phyloP scores from a whole-genome alignment of 2,329 filamentous ascomycete genomes.

The Trichoderma sp. region DNA sequence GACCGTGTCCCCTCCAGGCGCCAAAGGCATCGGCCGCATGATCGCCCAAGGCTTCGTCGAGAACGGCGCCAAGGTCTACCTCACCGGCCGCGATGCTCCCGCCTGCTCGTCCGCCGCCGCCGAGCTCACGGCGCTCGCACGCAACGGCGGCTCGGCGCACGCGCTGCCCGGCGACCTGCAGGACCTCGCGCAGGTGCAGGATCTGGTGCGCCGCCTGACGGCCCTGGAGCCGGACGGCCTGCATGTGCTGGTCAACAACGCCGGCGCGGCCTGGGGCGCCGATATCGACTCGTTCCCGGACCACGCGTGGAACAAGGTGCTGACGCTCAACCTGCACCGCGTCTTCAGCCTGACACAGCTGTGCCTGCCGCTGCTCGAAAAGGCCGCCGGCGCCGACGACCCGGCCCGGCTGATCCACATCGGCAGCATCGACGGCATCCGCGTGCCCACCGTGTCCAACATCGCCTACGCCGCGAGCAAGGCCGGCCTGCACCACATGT shows the following conservation, averaged over 20 bases:
- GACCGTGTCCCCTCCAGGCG: constrained; percentile 37
- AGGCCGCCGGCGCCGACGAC: constrained; percentile 43
- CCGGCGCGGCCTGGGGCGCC: constrained; percentile 65
- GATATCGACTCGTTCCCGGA: constrained; percentile 61
- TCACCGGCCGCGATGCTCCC: constrained; percentile 62
- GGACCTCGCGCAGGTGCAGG: constrained; percentile 56
- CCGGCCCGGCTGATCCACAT: constrained; percentile 66
- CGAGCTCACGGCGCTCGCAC: constrained; percentile 54
- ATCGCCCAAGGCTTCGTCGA: constrained; percentile 66
- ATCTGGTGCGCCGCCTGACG: constrained; percentile 54
- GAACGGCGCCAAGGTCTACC: constrained; percentile 66
- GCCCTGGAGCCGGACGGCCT: constrained; percentile 51
- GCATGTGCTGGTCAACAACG: constrained; percentile 67
- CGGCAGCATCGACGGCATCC: constrained; percentile 63
- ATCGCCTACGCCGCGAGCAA: constrained; percentile 64
- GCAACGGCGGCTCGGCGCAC: constrained; percentile 50
- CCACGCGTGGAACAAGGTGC: constrained; percentile 57
- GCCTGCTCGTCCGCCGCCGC: constrained; percentile 58
- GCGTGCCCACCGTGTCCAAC: constrained; percentile 60
- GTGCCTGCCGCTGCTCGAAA: constrained; percentile 59
- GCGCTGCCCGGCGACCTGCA: constrained; percentile 67
- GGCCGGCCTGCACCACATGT: constrained; percentile 66
- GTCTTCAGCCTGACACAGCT: constrained; percentile 68
- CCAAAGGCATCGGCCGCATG: constrained; percentile 67
- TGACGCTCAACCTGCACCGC: constrained; percentile 67